A percentile compares a stretch with the other conserved stretches of the same genome.
Conservation (phyloP, 2,329 filamentous ascomycete species). For the Phyllosticta ampelicida region DNA sequence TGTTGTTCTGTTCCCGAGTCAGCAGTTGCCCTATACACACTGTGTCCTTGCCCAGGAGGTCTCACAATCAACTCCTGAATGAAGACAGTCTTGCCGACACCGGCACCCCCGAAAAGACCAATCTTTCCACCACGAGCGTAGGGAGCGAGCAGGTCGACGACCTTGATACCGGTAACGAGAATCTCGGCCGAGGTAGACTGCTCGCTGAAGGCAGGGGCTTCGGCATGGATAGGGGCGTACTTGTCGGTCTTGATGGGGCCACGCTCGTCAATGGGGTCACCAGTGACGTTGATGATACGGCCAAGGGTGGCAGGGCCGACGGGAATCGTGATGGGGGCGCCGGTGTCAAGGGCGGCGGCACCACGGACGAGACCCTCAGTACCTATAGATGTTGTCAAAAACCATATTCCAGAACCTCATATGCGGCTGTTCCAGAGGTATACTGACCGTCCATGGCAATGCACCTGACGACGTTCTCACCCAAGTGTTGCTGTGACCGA, state of each 20-base stretch:
- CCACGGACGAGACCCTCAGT: slow-evolving; percentile 99
- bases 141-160: slow-evolving; percentile 95
- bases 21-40: slow-evolving; percentile 12
- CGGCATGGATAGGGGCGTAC: slow-evolving; percentile 82
- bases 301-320: slow-evolving; percentile 89
- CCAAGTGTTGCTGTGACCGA: slow-evolving; percentile 79
- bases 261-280: slow-evolving; percentile 99
- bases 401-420: slow-evolving; percentile 1
- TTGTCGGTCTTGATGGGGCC: slow-evolving; percentile 93
- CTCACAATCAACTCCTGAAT: slow-evolving; percentile 96
- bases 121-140: slow-evolving; percentile 99
- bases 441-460: slow-evolving; percentile 99
- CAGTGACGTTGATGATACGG: slow-evolving; percentile 99
- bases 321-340: slow-evolving; percentile 89
- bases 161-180: slow-evolving; percentile 99
- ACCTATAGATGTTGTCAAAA: slow-evolving; percentile 45
- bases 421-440: not conserved
- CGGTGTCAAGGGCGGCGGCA: slow-evolving; percentile 73
- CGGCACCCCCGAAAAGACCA: slow-evolving; percentile 99
- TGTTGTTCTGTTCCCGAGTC: slow-evolving; percentile 68
- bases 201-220: slow-evolving; percentile 83
- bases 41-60: not conserved
- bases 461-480: slow-evolving; percentile 96
- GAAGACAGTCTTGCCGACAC: slow-evolving; percentile 99
- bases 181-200: slow-evolving; percentile 96